Evolutionary conservation across 176 grass and related monocot genomes (phyloP).

Genomic region (Sorghum bicolor): DNA sequence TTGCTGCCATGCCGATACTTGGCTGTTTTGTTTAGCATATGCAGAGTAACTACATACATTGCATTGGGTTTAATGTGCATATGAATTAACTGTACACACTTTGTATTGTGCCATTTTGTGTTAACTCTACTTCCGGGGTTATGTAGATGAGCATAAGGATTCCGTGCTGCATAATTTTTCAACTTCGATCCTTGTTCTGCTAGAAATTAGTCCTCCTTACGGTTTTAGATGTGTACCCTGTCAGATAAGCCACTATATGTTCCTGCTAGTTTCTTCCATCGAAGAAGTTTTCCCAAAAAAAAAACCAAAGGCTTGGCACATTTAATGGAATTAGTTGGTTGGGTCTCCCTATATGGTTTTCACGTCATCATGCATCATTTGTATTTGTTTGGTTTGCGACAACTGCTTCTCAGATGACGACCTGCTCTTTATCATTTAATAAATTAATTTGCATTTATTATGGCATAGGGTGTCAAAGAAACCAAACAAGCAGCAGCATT

Average conservation of each 20-base stretch:
- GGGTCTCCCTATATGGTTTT: not conserved
- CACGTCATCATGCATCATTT: not conserved
- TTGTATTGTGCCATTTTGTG: not conserved
- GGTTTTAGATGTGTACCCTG: not conserved
- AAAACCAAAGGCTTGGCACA: not conserved
- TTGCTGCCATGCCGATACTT: not conserved
- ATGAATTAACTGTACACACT: not conserved
- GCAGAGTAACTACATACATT: not conserved
- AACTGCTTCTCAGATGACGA: not conserved
- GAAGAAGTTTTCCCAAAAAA: not conserved
- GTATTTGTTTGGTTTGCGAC: not conserved
- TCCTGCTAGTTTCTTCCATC: not conserved
- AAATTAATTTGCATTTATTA: conserved; percentile 25
- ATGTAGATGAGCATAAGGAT: not conserved
- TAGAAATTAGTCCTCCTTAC: not conserved
- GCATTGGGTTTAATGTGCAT: not conserved
- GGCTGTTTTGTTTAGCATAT: not conserved
- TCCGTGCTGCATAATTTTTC: not conserved
- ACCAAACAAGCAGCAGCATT: conserved; percentile 68
- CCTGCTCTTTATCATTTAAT: not conserved
- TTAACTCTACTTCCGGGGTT: not conserved
- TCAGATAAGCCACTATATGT: not conserved
- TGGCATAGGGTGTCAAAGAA: conserved; percentile 55
- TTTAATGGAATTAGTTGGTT: not conserved
- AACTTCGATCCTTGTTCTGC: not conserved